Conservation (phyloP, 2,329 filamentous ascomycete species). For the Ophiostoma sp. region DNA sequence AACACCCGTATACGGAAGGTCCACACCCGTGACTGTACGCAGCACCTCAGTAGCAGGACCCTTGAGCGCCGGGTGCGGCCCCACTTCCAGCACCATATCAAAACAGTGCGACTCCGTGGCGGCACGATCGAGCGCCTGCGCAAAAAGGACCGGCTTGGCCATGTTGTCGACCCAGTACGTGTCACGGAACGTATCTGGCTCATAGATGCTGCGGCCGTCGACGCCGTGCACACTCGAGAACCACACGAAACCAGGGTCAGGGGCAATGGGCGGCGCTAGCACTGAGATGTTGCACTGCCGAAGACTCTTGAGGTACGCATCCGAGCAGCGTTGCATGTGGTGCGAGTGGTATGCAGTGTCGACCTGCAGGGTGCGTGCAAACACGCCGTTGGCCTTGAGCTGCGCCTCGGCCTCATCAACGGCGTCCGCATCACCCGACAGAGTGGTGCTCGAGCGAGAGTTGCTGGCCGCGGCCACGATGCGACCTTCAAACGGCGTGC, state of each 20-base stretch:
- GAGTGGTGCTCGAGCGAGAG: constrained; percentile 37
- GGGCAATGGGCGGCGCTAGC: constrained; percentile 21
- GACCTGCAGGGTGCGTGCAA: constrained; percentile 42
- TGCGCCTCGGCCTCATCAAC: constrained; percentile 33
- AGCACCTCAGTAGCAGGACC: constrained; percentile 31
- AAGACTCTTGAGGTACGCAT: constrained; percentile 39
- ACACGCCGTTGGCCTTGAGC: constrained; percentile 34
- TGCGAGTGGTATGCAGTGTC: constrained; percentile 53
- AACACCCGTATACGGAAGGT: constrained; percentile 24
- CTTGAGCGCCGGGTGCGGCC: constrained; percentile 34
- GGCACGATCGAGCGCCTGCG: constrained; percentile 28
- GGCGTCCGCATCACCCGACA: constrained; percentile 40
- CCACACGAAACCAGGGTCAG: constrained; percentile 36
- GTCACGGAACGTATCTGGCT: constrained; percentile 24
- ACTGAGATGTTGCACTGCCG: constrained; percentile 33
- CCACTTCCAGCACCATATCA: constrained; percentile 35
- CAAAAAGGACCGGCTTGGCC: constrained; percentile 37
- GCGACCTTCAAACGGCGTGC: constrained; percentile 32
- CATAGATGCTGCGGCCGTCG: constrained; percentile 23
- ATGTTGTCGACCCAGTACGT: constrained; percentile 40
- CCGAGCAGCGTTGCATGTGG: constrained; percentile 45
- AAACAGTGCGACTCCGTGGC: constrained; percentile 23
- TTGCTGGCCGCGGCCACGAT: constrained; percentile 39
- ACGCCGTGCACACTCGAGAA: constrained; percentile 44
- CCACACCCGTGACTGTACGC: constrained; percentile 31